Base-by-base conservation (phyloP, 2,329 filamentous ascomycete species). In the Ambrosiella xylebori region DNA sequence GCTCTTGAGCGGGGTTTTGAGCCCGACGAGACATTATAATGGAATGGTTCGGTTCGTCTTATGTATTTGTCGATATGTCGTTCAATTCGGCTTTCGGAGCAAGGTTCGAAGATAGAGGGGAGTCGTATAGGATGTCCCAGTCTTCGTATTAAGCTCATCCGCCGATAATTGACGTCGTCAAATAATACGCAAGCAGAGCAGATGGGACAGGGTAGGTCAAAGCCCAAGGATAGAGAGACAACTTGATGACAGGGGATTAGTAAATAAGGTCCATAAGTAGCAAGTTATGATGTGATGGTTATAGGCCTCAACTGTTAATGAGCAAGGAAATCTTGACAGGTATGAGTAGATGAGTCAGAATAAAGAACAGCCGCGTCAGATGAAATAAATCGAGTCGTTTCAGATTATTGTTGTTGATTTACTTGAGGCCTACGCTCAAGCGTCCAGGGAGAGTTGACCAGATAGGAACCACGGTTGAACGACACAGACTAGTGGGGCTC, bases 1-100 rank as follows among this genome's bases (percentile, higher is more conserved):
- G 84, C 72, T 95, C 88, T 64, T 88, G 86, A 63, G 82, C 83
- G 68, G 87, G 82, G 72, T 88, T 87, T 61, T 82, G 80, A 61
- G 81, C 74, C 68, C 87, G 81, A 75, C 88, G 80, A 66, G 88
- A 93, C 87, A 94, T 94, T 63, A 64, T 72, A 58, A 60, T 47
- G 61, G 62, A 19, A 51, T 2, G 8, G 47, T n/a, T 51, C 47
- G 8, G 13, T 47, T 47, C n/a, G 44, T 8, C 19, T n/a, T 27
- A n/a, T 51, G 47, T 51, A 27, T 27, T 19, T 27, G 47, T 9
- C 12, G 17, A 35, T 7, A 2, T 51, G 47, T 19, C 17, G 19
- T 9, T 51, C 47, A 11, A 36, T 51, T 27, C 27, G 27, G 9
- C 6, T 36, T 11, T 35, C 13, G 47, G 27, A 3, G 11, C 27